Percentiles rank a stretch among this genome's conserved stretches.
Conservation (phyloP, 2,329 filamentous ascomycete species). For the Ceratocystis diversiconidia region DNA sequence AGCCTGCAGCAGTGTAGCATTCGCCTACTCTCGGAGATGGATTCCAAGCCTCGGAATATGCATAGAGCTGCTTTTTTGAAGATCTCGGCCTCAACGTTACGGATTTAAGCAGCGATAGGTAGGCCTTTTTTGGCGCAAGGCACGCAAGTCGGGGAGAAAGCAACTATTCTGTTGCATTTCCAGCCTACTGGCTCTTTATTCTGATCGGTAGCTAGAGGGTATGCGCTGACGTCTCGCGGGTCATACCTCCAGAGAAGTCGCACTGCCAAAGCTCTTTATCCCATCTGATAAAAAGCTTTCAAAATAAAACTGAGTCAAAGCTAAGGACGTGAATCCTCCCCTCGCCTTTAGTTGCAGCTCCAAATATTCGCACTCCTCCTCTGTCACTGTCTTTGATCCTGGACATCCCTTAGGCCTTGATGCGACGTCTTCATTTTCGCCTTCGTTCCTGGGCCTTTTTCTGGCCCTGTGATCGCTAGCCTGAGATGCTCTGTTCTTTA, state of each 20-base stretch:
- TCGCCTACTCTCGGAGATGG: not conserved
- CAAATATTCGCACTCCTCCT: not conserved
- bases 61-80: not conserved
- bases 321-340: not conserved
- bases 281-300: constrained; percentile 12
- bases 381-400: not conserved
- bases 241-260: not conserved
- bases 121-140: not conserved
- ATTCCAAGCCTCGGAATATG: not conserved
- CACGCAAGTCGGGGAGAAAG: not conserved
- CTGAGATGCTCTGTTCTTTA: too few relatives aligned
- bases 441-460: not conserved
- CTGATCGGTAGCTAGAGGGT: too few relatives aligned
- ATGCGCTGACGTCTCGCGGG: too few relatives aligned
- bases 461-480: not conserved
- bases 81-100: not conserved
- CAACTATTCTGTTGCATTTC: not conserved
- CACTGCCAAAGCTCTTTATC: not conserved
- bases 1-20: not conserved
- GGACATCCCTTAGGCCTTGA: not conserved
- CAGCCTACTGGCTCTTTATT: not conserved
- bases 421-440: not conserved
- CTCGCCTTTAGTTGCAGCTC: not conserved
- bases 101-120: not conserved
- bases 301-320: not conserved